A percentile compares a stretch with the other conserved stretches of the same genome.
Conservation (phyloP, 75 land plant genomes). For the Cupressus sempervirens region DNA sequence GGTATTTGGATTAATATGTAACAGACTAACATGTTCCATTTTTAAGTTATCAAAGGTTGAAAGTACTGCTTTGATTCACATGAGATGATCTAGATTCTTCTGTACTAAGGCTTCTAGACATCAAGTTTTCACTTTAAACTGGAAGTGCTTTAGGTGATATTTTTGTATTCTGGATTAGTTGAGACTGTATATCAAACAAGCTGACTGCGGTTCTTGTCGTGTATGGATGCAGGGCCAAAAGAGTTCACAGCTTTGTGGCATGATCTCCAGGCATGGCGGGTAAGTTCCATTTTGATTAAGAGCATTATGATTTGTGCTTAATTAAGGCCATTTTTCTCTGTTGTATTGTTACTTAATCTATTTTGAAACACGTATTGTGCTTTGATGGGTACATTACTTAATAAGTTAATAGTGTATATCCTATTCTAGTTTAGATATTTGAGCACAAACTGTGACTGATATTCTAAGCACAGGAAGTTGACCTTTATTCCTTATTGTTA, state of each 20-base stretch:
- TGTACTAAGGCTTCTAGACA: background rate
- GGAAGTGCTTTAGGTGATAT: background rate
- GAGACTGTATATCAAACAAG: background rate
- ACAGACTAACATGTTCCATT: background rate
- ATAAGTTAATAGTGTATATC: background rate
- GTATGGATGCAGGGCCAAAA: constrained; percentile 47
- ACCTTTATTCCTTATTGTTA: background rate
- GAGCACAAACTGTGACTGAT: background rate
- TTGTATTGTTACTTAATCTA: background rate
- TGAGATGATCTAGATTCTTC: background rate
- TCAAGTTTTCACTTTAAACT: background rate
- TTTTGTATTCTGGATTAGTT: background rate
- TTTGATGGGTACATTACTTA: background rate
- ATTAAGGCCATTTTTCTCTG: background rate
- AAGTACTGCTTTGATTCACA: background rate
- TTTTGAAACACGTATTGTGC: background rate
- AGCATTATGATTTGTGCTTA: background rate
- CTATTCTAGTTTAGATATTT: too few species aligned
- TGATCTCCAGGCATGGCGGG: constrained; percentile 82
- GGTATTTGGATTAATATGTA: background rate
- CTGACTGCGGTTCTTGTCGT: background rate
- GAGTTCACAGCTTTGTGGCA: constrained; percentile 63
- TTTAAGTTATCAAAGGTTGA: background rate
- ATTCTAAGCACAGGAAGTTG: background rate
- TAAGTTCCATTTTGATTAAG: constrained; percentile 14